phyloP scores from a whole-genome alignment of 345 rosid genomes.

The Excoecaria agallocha region DNA sequence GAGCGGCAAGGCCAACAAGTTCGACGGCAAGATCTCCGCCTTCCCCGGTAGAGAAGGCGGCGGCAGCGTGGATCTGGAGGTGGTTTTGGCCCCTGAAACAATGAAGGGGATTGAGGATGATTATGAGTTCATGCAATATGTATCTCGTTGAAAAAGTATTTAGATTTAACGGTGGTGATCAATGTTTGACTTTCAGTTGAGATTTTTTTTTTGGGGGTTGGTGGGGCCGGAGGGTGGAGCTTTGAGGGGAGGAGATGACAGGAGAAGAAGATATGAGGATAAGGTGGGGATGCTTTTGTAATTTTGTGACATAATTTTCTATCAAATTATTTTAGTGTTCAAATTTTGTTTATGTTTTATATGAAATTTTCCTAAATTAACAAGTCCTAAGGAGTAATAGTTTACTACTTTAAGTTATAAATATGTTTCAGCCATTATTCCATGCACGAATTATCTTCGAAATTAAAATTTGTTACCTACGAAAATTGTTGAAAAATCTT shows the following conservation, averaged over 20 bases:
- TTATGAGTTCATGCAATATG: slow-evolving; percentile 70
- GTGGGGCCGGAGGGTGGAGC: neutral
- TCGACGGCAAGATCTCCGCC: slow-evolving; percentile 96
- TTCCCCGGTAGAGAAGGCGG: slow-evolving; percentile 84
- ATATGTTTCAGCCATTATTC: no score
- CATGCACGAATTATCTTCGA: no score
- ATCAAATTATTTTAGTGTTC: neutral
- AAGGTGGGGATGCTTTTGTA: neutral
- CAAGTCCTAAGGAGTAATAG: neutral
- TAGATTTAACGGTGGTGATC: neutral
- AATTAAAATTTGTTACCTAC: no score
- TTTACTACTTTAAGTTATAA: no score
- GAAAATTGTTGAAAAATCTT: no score
- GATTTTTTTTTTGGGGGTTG: neutral
- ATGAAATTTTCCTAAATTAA: neutral
- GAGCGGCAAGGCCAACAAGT: slow-evolving; percentile 84
- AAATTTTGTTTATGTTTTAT: neutral
- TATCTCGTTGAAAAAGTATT: slow-evolving; percentile 17
- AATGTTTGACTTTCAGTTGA: neutral
- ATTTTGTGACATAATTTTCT: neutral
- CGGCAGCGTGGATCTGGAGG: slow-evolving; percentile 82
- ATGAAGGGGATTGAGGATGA: slow-evolving; percentile 77
- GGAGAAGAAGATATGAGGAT: neutral
- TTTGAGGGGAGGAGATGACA: no score
- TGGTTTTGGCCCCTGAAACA: slow-evolving; percentile 72